These are phyloP conservation scores for Coemansia sp. DNA, from an alignment of 192 early-diverging fungal genomes.

Conservation along the genomic window DNA sequence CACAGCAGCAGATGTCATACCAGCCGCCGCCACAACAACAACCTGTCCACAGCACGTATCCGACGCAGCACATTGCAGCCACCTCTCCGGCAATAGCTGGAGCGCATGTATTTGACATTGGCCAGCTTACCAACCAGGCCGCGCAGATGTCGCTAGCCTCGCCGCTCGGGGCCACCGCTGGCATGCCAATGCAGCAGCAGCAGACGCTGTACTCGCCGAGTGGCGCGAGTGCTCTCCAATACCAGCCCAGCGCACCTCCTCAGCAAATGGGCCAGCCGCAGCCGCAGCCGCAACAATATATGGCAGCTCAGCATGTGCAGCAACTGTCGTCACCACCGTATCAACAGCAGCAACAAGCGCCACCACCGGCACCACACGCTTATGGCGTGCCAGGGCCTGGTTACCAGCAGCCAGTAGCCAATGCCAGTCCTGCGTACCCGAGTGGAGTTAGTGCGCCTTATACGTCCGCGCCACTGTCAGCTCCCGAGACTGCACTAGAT, in stretches of 20 bases:
- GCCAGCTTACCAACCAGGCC: slow-evolving; percentile 37
- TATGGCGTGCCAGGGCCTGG: not conserved
- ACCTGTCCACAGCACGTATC: slow-evolving; percentile 8
- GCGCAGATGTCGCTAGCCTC: slow-evolving; percentile 39
- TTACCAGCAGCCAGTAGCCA: not conserved
- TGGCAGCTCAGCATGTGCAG: slow-evolving; percentile 3
- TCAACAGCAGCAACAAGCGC: slow-evolving; percentile 18
- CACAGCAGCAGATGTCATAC: slow-evolving; percentile 7
- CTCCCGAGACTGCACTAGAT: slow-evolving; percentile 15
- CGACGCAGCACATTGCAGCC: slow-evolving; percentile 5
- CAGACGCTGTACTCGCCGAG: slow-evolving; percentile 21
- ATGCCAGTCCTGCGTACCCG: not conserved
- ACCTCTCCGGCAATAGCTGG: slow-evolving; percentile 17
- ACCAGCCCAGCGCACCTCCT: slow-evolving; percentile 41
- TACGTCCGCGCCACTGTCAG: not conserved
- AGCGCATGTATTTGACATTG: slow-evolving; percentile 33
- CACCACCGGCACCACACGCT: slow-evolving; percentile 8
- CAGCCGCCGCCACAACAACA: slow-evolving; percentile 7
- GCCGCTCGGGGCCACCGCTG: slow-evolving; percentile 6
- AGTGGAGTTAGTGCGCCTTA: slow-evolving; percentile 2
- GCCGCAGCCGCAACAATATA: slow-evolving; percentile 6
- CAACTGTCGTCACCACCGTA: slow-evolving; percentile 9
- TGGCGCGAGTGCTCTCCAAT: slow-evolving; percentile 21
- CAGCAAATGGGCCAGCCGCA: slow-evolving; percentile 7
- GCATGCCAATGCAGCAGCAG: slow-evolving; percentile 15